These are phyloP conservation scores for Penicillium sp. DNA, from an alignment of 2,329 filamentous ascomycete species.

Conservation along the genomic window DNA sequence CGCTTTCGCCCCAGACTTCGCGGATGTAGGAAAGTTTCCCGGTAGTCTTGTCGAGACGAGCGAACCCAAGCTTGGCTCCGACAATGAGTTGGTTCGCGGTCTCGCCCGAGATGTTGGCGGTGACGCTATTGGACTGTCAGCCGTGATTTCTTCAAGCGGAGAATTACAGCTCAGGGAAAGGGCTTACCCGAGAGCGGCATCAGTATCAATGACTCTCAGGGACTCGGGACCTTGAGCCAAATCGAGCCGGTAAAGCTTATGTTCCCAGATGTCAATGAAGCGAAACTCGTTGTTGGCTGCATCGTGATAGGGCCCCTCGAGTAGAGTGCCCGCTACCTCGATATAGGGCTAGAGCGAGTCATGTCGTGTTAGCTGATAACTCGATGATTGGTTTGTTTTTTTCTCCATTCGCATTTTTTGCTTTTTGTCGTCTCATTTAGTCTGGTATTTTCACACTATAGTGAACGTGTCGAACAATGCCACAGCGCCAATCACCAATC, in stretches of 20 bases:
- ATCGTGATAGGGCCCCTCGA: constrained; percentile 43
- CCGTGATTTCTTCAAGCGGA: not conserved
- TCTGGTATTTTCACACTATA: not conserved
- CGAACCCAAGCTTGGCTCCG: constrained; percentile 77
- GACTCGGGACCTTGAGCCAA: constrained; percentile 62
- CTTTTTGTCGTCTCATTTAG: not conserved
- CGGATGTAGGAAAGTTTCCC: constrained; percentile 57
- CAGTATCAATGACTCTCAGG: constrained; percentile 56
- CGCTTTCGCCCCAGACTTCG: constrained; percentile 54
- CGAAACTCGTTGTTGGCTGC: constrained; percentile 41
- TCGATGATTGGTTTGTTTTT: constrained; percentile 12
- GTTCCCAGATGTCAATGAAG: constrained; percentile 70
- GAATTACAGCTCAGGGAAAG: not conserved
- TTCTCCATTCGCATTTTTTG: not conserved
- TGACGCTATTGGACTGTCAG: constrained; percentile 55
- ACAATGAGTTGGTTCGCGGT: constrained; percentile 66
- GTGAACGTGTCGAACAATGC: not conserved
- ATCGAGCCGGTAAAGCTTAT: constrained; percentile 69
- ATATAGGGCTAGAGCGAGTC: constrained; percentile 36
- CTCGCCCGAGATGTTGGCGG: constrained; percentile 68
- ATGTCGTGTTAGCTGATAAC: not conserved
- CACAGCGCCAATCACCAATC: not conserved
- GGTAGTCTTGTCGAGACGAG: constrained; percentile 67
- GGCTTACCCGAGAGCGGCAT: constrained; percentile 54
- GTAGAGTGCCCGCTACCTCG: constrained; percentile 37